Base-by-base conservation (phyloP, 2,329 filamentous ascomycete species). In the Curvularia verruculosa region DNA sequence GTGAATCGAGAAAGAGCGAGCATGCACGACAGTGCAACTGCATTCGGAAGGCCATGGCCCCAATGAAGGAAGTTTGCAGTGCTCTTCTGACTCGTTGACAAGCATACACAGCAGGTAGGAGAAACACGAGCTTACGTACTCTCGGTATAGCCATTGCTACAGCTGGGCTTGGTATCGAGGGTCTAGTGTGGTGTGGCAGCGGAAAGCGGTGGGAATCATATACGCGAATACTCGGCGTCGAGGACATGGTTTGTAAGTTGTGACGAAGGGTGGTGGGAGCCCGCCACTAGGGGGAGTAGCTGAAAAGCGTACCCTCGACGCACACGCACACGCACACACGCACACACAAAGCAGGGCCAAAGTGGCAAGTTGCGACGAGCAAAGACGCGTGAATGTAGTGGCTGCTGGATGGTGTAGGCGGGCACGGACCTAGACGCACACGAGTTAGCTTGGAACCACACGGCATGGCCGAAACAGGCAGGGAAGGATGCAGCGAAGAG, bases 71-170 rank as follows among this genome's bases (percentile, higher is more conserved):
- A 43, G 29, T 43, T 18, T 43, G 34, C 34, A 36, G 13, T 8
- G 21, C 24, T 15, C 26, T 43, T 43, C 43, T 47, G 49, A 18
- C 41, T 21, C 8, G 34, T 13, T 29, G n/a, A 19, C 34, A 36
- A 21, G n/a, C n/a, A 21, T 31, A 47, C 29, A 15, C 28, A 41
- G 29, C 49, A 53, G 44, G 26, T 43, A 12, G 43, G n/a, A n/a
- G n/a, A 5, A 40, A 43, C 28, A 46, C 43, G 43, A 29, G 54
- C 54, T 56, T 52, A 56, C 54, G 51, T 56, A 56, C 54, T 69
- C 83, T 81, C 48, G 85, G 85, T 71, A 90, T 89, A 58, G 86
- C 80, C 85, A 89, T 86, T 60, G 81, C 81, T 60, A 80, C 79
- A 73, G 58, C 76, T 40, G 80, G 69, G 57, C 68, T 71, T 44